phyloP scores from a whole-genome alignment of 768 basidiomycete genomes.

The Tricholoma saponaceum region DNA sequence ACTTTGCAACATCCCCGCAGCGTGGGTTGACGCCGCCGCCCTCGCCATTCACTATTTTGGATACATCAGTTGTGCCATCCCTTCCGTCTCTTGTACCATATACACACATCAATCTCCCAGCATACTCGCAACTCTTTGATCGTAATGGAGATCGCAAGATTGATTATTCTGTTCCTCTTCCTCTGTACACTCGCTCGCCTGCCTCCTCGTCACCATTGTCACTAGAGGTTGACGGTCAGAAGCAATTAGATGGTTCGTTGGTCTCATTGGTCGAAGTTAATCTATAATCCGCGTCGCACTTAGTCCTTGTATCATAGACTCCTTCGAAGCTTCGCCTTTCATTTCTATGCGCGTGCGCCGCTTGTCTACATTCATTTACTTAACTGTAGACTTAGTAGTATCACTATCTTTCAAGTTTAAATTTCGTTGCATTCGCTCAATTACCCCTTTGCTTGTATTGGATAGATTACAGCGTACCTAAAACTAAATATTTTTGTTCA shows the following conservation, averaged over 20 bases:
- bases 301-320: neutral
- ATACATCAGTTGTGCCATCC: slow-evolving; percentile 8
- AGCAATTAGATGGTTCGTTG: neutral
- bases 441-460: too few species aligned
- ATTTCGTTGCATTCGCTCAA: too few species aligned
- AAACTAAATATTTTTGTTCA: too few species aligned
- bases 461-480: too few species aligned
- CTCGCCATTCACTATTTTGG: slow-evolving; percentile 1
- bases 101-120: slow-evolving; percentile 43
- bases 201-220: slow-evolving; percentile 5
- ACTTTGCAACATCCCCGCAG: slow-evolving; percentile 28
- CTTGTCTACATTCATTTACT: neutral
- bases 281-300: neutral
- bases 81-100: slow-evolving; percentile 16
- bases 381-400: neutral
- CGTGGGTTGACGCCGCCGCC: slow-evolving; percentile 11
- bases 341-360: too few species aligned
- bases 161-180: slow-evolving; percentile 61
- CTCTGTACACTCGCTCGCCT: slow-evolving; percentile 51
- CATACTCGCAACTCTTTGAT: slow-evolving; percentile 78
- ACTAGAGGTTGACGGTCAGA: neutral
- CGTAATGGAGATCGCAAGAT: slow-evolving; percentile 69
- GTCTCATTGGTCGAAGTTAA: neutral
- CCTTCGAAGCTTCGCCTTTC: neutral
- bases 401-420: too few species aligned